These are phyloP conservation scores for Pelargonium hybrid DNA, from an alignment of 441 rosid genomes.

Conservation along the genomic window DNA sequence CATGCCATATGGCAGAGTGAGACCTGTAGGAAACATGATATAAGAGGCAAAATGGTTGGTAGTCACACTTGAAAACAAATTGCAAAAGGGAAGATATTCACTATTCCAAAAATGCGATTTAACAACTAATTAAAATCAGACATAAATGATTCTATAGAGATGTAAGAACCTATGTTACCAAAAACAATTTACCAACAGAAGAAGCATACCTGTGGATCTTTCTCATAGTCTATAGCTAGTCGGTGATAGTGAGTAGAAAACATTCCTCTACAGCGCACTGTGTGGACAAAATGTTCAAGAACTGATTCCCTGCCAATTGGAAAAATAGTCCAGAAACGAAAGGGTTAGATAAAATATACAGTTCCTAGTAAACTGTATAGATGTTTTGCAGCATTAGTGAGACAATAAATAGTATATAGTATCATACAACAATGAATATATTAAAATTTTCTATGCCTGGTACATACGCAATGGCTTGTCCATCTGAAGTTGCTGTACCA, in stretches of 20 bases:
- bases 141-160: not conserved
- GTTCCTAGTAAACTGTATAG: not conserved
- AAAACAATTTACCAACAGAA: not conserved
- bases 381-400: not conserved
- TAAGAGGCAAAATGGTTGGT: not conserved
- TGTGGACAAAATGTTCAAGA: slow-evolving; percentile 75
- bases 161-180: not conserved
- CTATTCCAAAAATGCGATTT: not conserved
- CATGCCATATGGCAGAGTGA: slow-evolving; percentile 92
- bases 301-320: slow-evolving; percentile 62
- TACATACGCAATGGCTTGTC: slow-evolving; percentile 97
- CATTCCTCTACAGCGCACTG: slow-evolving; percentile 81
- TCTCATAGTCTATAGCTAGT: slow-evolving; percentile 60
- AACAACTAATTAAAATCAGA: no score
- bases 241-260: slow-evolving; percentile 96
- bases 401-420: slow-evolving; percentile 6
- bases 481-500: slow-evolving; percentile 97
- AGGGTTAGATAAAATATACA: slow-evolving; percentile 19
- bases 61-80: not conserved
- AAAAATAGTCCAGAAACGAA: slow-evolving; percentile 16
- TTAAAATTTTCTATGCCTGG: slow-evolving; percentile 5
- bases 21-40: slow-evolving; percentile 37
- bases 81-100: not conserved
- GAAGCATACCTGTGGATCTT: slow-evolving; percentile 50
- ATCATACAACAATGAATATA: not conserved